These are phyloP conservation scores for Aspergillus panamensis DNA, from an alignment of 495 filamentous ascomycete species.

Conservation along the genomic window DNA sequence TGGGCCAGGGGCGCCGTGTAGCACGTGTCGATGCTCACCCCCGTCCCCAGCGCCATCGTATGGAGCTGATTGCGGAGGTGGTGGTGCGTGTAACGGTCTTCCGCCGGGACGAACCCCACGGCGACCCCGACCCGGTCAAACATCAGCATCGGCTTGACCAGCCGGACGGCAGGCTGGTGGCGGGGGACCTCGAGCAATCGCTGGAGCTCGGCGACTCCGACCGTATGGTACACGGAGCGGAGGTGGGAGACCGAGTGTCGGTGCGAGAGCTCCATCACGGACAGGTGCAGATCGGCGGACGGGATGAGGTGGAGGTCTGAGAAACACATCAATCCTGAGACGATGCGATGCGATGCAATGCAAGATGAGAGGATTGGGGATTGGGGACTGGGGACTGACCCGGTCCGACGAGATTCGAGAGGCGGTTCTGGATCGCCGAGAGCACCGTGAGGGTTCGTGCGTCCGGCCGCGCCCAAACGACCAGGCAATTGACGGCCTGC, in stretches of 20 bases:
- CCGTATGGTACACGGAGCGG: constrained; percentile 2
- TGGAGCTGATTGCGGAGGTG: constrained; percentile 11
- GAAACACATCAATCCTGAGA: too few species aligned
- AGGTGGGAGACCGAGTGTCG: constrained; percentile 6
- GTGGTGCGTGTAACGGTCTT: constrained; percentile 8
- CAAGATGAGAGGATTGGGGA: too few species aligned
- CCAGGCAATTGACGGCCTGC: constrained; percentile 5
- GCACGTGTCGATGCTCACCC: constrained; percentile 11
- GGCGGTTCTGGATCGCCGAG: not conserved
- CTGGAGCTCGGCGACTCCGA: not conserved
- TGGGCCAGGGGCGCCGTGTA: constrained; percentile 14
- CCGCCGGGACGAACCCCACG: constrained; percentile 5
- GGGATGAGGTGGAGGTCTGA: constrained; percentile 9
- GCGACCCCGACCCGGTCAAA: constrained; percentile 11
- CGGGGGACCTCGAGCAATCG: constrained; percentile 1
- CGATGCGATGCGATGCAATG: too few species aligned
- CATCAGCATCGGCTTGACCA: constrained; percentile 7
- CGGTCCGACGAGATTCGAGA: constrained; percentile 4
- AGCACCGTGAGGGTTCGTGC: not conserved
- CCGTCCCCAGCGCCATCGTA: constrained; percentile 2
- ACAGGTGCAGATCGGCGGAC: not conserved
- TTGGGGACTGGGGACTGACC: too few species aligned
- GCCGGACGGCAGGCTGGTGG: not conserved
- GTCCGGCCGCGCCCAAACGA: constrained; percentile 10
- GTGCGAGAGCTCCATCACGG: constrained; percentile 12